phyloP scores from a whole-genome alignment of 1,139 yeast species.

The Pichia sp. region DNA sequence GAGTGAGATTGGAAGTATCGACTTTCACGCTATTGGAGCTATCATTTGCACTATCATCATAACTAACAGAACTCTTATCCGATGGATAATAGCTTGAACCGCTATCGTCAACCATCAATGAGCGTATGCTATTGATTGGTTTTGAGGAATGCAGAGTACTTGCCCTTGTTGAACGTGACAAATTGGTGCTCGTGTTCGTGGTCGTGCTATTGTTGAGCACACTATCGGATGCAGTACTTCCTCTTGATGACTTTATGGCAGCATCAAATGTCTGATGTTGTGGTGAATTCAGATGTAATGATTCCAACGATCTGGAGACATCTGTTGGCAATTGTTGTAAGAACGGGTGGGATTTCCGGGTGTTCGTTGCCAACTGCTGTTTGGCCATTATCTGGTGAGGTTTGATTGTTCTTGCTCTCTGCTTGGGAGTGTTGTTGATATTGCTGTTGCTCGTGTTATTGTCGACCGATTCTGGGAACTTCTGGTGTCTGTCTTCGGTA shows the following conservation, averaged over 20 bases:
- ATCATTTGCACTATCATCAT: not conserved
- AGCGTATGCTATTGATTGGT: constrained; percentile 4
- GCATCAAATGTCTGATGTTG: constrained; percentile 1
- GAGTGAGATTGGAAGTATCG: not conserved
- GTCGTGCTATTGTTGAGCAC: not conserved
- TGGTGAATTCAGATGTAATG: constrained; percentile 13
- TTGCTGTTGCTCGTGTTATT: not conserved
- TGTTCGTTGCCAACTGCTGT: constrained; percentile 7
- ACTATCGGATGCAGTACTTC: constrained; percentile 4
- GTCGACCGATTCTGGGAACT: not conserved
- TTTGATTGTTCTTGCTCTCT: not conserved
- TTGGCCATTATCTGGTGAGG: constrained; percentile 15
- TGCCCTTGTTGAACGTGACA: not conserved
- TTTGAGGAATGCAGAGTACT: constrained; percentile 1
- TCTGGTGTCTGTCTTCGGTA: not conserved
- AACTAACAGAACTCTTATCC: not conserved
- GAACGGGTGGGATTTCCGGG: constrained; percentile 17
- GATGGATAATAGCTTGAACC: not conserved
- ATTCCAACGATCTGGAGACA: constrained; percentile 16
- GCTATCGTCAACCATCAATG: not conserved
- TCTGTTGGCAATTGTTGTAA: constrained; percentile 18
- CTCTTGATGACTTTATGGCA: constrained; percentile 4
- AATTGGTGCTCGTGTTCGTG: too few relatives aligned
- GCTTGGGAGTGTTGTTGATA: not conserved
- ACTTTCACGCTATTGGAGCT: not conserved